Evolutionary conservation across 2,329 filamentous ascomycete genomes (phyloP), one percentile per base, ranked within the genome.

Genomic region (Salinomyces thailandicus): DNA sequence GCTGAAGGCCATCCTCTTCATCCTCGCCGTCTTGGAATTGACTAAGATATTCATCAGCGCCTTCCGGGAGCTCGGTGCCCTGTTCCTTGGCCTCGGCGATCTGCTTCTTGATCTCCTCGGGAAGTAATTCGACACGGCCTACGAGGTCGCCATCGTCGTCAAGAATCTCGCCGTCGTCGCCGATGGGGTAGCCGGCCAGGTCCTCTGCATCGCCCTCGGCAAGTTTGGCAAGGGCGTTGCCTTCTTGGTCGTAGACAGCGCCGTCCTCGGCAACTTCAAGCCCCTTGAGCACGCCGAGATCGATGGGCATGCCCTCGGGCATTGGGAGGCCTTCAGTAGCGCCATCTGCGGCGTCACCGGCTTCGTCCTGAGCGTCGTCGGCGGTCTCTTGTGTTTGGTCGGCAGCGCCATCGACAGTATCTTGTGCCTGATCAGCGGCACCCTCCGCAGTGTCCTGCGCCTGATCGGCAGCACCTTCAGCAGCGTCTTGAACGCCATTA

Each of bases 71-170:
- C 41, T 60, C 54, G 16, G 49, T 46, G 41, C 58, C 57, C 22
- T 58, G 50, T 34, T 59, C 51, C 42, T 57, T 53, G 20, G 59
- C 60, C 26, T 62, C 49, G 28, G 60, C 49, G 17, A 63, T 47
- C 38, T 67, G 62, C 36, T 63, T 57, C 43, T 66, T 58, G 32
- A 58, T 57, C 29, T 58, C 53, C 24, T 69, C 65, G 11, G 67
- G 66, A 13, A 65, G 57, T 20, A 69, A 58, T 43, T 72, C 68
- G 35, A 67, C 64, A 38, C 68, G 68, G 34, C 71, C 71, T 32
- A 74, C 67, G 16, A 72, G 63, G 44, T 71, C 65, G 16, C 70
- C 71, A 42, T 71, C 65, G 28, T 72, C 67, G 39, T 73, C 67
- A 16, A 73, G 62, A 18, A 74, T 72, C 47, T 72, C 68, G 39